phyloP scores from a whole-genome alignment of 306 rosid genomes.

The Canavalia gladiata region DNA sequence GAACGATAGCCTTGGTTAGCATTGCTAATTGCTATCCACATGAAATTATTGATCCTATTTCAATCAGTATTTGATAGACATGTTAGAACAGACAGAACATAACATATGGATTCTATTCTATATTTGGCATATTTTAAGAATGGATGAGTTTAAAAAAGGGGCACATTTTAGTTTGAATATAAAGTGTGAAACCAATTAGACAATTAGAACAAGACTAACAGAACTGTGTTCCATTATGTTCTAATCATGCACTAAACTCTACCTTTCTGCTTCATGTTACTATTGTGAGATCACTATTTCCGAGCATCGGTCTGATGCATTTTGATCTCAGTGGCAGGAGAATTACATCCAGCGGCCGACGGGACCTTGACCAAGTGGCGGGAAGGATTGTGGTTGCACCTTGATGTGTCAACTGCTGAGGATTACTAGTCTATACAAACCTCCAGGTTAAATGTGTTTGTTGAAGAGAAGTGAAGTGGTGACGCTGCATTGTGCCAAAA shows the following conservation, averaged over 20 bases:
- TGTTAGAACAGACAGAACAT: too few species aligned
- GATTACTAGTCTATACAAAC: conserved; percentile 9
- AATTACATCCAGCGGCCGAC: conserved; percentile 52
- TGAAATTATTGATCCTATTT: background rate
- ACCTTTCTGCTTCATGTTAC: background rate
- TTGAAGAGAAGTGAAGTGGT: background rate
- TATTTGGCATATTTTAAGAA: too few species aligned
- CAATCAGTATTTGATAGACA: too few species aligned
- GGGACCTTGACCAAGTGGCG: conserved; percentile 58
- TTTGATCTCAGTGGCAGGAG: conserved; percentile 50
- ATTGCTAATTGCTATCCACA: background rate
- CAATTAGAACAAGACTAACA: too few species aligned
- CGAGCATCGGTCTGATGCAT: background rate
- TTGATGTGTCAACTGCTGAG: conserved; percentile 38
- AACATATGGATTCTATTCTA: too few species aligned
- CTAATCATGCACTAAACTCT: too few species aligned
- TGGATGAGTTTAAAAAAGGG: too few species aligned
- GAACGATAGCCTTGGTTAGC: background rate
- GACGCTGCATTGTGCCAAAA: background rate
- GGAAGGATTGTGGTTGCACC: conserved; percentile 50
- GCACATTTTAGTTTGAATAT: too few species aligned
- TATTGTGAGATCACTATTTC: background rate
- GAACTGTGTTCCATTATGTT: too few species aligned
- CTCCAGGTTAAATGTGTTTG: conserved; percentile 3
- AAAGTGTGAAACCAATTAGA: too few species aligned